These are phyloP conservation scores for Excoecaria cochinchinensis DNA, from an alignment of 345 rosid species.

Conservation along the genomic window DNA sequence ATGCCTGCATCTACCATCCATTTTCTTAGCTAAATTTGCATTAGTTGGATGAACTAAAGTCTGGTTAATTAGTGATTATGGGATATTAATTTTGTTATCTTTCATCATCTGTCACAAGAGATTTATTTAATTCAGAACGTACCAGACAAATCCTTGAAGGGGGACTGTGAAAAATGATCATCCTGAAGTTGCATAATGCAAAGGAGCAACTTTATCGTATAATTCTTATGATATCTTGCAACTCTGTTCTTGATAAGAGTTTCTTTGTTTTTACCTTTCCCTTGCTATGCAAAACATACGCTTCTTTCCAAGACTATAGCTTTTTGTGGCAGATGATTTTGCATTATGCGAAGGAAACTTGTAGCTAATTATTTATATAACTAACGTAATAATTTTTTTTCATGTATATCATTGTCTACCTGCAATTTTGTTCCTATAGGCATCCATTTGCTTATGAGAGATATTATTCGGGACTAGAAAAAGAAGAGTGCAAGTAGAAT, in stretches of 20 bases:
- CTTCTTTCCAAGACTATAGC: no score
- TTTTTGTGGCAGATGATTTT: neutral
- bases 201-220: neutral
- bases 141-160: neutral
- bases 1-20: neutral
- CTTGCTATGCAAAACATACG: neutral
- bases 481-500: neutral
- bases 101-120: no score
- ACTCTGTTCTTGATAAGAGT: neutral
- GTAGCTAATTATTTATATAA: neutral
- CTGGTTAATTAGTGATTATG: neutral
- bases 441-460: neutral
- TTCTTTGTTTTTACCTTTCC: neutral
- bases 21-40: neutral
- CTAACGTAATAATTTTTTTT: neutral
- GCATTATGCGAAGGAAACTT: neutral
- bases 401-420: neutral
- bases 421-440: neutral
- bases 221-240: neutral
- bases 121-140: neutral
- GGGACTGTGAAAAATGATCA: neutral
- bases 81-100: neutral
- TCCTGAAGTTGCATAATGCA: neutral
- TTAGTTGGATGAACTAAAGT: neutral
- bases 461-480: neutral